Evolutionary conservation across 352 stramenopile species (phyloP).

Genomic region (Phytophthora palmivora): DNA sequence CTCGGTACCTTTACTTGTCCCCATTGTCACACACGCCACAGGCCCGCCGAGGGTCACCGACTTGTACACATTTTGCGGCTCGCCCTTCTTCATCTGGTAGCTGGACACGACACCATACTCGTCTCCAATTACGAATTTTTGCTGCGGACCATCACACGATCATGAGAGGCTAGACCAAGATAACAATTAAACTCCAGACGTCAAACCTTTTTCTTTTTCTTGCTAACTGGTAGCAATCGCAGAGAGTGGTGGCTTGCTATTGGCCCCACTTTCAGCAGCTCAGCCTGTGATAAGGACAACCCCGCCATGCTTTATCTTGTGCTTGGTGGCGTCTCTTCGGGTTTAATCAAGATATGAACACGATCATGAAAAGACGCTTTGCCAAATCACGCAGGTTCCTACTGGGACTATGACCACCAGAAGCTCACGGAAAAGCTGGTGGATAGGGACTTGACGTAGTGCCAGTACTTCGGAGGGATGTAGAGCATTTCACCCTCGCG

Average conservation of each 20-base stretch:
- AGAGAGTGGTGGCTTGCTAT: constrained; percentile 81
- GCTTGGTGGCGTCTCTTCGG: constrained; percentile 8
- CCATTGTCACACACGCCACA: constrained; percentile 77
- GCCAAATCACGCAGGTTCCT: too few species aligned
- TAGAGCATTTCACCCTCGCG: constrained; percentile 85
- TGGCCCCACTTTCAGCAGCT: constrained; percentile 84
- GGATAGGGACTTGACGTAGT: constrained; percentile 85
- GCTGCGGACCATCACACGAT: constrained; percentile 39
- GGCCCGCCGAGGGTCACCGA: constrained; percentile 55
- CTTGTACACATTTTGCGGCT: constrained; percentile 82
- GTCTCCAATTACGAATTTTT: constrained; percentile 90
- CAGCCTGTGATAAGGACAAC: constrained; percentile 67
- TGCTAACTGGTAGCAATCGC: constrained; percentile 79
- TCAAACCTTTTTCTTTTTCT: constrained; percentile 87
- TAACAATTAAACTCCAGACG: neutral
- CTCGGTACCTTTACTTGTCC: constrained; percentile 71
- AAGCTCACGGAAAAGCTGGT: constrained; percentile 88
- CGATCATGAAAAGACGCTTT: constrained; percentile 22
- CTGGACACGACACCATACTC: constrained; percentile 82
- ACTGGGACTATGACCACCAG: constrained; percentile 59
- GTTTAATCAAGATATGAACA: constrained; percentile 21
- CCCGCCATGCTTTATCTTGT: constrained; percentile 39
- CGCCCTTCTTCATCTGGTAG: constrained; percentile 88
- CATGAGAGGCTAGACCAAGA: neutral
- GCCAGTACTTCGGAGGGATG: constrained; percentile 90